Conservation (phyloP, 768 basidiomycete genomes). For the Saitozyma sp. region DNA sequence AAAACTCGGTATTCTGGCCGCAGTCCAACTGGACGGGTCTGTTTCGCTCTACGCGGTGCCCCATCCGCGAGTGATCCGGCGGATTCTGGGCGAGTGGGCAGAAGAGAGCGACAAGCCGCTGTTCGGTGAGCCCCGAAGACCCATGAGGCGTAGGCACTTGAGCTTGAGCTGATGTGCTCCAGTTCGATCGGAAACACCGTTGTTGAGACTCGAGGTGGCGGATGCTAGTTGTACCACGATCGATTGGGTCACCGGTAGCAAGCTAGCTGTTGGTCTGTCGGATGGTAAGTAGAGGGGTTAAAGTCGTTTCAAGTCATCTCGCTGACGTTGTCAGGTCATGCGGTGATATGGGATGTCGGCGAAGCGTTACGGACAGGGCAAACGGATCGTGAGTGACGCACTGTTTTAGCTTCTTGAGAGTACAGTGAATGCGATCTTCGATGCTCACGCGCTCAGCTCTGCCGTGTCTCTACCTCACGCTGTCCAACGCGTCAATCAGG, state of each 20-base stretch:
- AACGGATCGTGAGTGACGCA: constrained; percentile 17
- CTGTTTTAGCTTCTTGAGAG: background rate
- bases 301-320: background rate
- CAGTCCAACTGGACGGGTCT: constrained; percentile 83
- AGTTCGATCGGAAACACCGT: constrained; percentile 59
- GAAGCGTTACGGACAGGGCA: constrained; percentile 24
- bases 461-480: constrained; percentile 25
- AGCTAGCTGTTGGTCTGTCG: constrained; percentile 77
- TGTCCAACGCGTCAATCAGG: constrained; percentile 24
- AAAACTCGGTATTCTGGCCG: constrained; percentile 81
- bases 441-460: constrained; percentile 1
- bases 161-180: constrained; percentile 38
- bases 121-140: constrained; percentile 21
- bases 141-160: background rate
- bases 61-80: constrained; percentile 63
- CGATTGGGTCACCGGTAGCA: constrained; percentile 86
- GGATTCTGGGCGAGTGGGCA: background rate
- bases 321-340: constrained; percentile 33
- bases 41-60: constrained; percentile 77
- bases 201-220: constrained; percentile 70
- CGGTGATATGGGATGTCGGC: constrained; percentile 48
- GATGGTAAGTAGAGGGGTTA: constrained; percentile 62
- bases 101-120: constrained; percentile 10
- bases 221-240: constrained; percentile 75
- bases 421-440: constrained; percentile 3